Evolutionary conservation across 177 flowering plant genomes (phyloP).

Genomic region (Vitis hybrid): DNA sequence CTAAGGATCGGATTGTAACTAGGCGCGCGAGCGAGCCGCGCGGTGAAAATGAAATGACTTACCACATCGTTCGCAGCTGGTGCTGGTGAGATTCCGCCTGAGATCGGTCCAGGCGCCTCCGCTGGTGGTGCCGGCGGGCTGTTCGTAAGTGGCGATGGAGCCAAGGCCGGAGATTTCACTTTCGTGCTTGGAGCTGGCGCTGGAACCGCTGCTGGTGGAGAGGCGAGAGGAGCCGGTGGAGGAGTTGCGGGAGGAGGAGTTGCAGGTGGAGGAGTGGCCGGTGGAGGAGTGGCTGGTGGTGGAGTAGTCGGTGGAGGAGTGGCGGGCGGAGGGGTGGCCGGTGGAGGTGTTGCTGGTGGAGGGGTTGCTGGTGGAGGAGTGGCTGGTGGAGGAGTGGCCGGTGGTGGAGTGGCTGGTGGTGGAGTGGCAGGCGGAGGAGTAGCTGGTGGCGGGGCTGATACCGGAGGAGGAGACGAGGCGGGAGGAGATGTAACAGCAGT

Average conservation of each 20-base stretch:
- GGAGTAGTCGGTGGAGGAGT: slow-evolving; percentile 16
- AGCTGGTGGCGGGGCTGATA: slow-evolving; percentile 8
- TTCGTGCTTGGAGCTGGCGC: slow-evolving; percentile 43
- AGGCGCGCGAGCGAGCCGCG: not conserved
- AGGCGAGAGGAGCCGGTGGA: slow-evolving; percentile 13
- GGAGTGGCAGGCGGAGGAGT: slow-evolving; percentile 23
- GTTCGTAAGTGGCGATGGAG: slow-evolving; percentile 20
- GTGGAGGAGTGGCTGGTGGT: slow-evolving; percentile 23
- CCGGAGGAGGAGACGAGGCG: slow-evolving; percentile 8
- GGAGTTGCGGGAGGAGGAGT: slow-evolving; percentile 31
- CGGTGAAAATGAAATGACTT: not conserved
- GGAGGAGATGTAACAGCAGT: slow-evolving; percentile 6
- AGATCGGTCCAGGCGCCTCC: slow-evolving; percentile 35
- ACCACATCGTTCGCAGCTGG: slow-evolving; percentile 10
- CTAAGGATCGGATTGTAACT: not conserved
- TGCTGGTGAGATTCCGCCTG: slow-evolving; percentile 7
- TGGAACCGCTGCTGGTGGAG: slow-evolving; percentile 30
- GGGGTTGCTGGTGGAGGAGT: slow-evolving; percentile 3
- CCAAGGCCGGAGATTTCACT: slow-evolving; percentile 37
- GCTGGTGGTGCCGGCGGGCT: slow-evolving; percentile 49
- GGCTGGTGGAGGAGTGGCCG: slow-evolving; percentile 9
- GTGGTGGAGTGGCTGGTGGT: slow-evolving; percentile 11
- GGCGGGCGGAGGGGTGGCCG: slow-evolving; percentile 8
- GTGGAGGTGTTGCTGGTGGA: slow-evolving; percentile 26
- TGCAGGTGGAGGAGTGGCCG: slow-evolving; percentile 12